Evolutionary conservation across 1,284 basidiomycete genomes (phyloP).

Genomic region (Pulveroboletus sp.): DNA sequence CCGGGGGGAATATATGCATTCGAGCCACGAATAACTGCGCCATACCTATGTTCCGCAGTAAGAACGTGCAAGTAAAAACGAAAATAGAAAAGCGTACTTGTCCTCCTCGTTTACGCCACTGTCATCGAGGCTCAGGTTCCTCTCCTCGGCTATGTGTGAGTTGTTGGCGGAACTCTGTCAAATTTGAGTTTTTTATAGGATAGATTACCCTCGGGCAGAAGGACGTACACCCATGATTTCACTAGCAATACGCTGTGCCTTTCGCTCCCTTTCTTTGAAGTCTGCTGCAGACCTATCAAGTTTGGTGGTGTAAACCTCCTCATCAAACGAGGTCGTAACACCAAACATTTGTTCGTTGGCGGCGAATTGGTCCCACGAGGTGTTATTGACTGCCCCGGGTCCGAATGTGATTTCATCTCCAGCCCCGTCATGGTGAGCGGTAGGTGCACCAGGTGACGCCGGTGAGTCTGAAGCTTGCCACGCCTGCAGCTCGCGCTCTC

Average conservation of each 20-base stretch:
- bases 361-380: slow-evolving; percentile 94
- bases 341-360: slow-evolving; percentile 94
- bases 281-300: slow-evolving; percentile 84
- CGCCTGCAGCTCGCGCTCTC: slow-evolving; percentile 82
- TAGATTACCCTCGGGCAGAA: not conserved
- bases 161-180: slow-evolving; percentile 71
- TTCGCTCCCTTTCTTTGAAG: slow-evolving; percentile 86
- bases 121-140: slow-evolving; percentile 70
- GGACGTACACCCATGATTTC: slow-evolving; percentile 83
- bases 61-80: slow-evolving; percentile 16
- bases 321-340: slow-evolving; percentile 88
- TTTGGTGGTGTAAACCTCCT: slow-evolving; percentile 94
- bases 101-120: slow-evolving; percentile 90
- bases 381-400: slow-evolving; percentile 44
- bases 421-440: slow-evolving; percentile 27
- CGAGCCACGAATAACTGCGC: slow-evolving; percentile 85
- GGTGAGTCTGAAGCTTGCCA: slow-evolving; percentile 58
- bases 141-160: slow-evolving; percentile 89
- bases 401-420: slow-evolving; percentile 74
- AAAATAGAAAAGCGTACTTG: slow-evolving; percentile 57
- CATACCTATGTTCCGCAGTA: slow-evolving; percentile 61
- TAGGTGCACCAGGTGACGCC: slow-evolving; percentile 22
- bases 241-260: slow-evolving; percentile 86
- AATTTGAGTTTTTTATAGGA: slow-evolving; percentile 3
- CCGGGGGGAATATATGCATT: slow-evolving; percentile 94